Evolutionary conservation across 1,284 basidiomycete species (phyloP), one percentile per base, ranked within the genome.

Genomic region (Cryptococcus sp.): DNA sequence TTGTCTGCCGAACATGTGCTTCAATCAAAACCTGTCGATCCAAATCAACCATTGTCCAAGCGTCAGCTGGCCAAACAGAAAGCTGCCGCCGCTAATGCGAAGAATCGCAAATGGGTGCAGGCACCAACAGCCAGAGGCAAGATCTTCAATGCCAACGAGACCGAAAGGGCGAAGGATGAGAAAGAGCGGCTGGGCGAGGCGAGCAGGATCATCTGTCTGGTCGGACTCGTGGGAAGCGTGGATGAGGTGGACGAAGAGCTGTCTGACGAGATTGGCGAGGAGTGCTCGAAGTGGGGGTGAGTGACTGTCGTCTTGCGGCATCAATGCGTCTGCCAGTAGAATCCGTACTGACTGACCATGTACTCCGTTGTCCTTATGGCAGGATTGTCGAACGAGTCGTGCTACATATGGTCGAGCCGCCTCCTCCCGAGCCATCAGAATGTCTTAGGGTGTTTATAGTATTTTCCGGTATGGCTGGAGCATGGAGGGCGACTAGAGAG

Each of bases 401-500:
- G 45, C 83, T 95, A 1, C 91, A 96, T 67, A 80, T 86, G 37
- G 84, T 89, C 43, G 80, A 86, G 47, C 88, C 89, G 1, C 79
- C 83, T 2, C 83, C 87, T 0, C 64, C 74, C 3, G 81, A 85
- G 50, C 79, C 83, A 2, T 84, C 85, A 11, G 87, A 91, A 29
- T 84, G 86, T 0, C 86, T 93, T 8, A 85, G 90, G 45, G 87
- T 94, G 47, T 94, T 93, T 73, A 87, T 93, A 7, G 80, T 88
- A 48, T 95, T 93, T 68, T 85, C 85, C 0, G 93, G 93, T 0
- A 88, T 92, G 10, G 93, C 85, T 0, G 94, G 91, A 8, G 94
- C 93, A 2, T 97, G 92, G 91, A 91, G 92, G 75, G 93, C 91
- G 0, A 89, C 93, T 1, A 85, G 89, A 48, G 91, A 93, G 72